Evolutionary conservation across 2,329 filamentous ascomycete genomes (phyloP).

Genomic region (Trematosphaeria pertusa): DNA sequence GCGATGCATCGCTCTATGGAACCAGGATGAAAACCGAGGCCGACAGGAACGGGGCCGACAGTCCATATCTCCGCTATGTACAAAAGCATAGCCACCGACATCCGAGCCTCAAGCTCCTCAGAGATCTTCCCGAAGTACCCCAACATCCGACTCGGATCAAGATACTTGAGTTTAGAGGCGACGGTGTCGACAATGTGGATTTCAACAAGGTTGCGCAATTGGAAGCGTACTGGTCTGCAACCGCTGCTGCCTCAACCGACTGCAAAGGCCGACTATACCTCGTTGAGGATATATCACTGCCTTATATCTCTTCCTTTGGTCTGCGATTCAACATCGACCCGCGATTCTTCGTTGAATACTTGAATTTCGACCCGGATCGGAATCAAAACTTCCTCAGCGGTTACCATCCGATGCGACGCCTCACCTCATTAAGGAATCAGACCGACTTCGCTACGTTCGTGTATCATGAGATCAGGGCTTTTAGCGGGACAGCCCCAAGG

Average conservation of each 20-base stretch:
- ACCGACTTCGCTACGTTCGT: conserved; percentile 7
- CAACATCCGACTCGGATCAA: conserved; percentile 5
- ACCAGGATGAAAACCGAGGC: conserved; percentile 5
- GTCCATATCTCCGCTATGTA: conserved; percentile 6
- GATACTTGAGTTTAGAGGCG: conserved; percentile 4
- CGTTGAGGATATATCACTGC: conserved; percentile 14
- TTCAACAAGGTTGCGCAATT: conserved; percentile 2
- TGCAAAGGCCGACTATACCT: conserved; percentile 12
- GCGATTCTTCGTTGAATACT: conserved; percentile 14
- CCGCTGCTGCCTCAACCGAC: background rate
- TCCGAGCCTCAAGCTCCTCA: conserved; percentile 10
- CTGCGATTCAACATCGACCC: conserved; percentile 17
- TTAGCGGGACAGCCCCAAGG: conserved; percentile 3
- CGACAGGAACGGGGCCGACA: conserved; percentile 8
- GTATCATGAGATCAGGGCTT: conserved; percentile 14
- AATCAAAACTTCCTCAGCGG: conserved; percentile 10
- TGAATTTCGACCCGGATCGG: conserved; percentile 11
- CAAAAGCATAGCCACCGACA: conserved; percentile 1
- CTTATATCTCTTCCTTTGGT: conserved; percentile 11
- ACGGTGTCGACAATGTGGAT: conserved; percentile 1
- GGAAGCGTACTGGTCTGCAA: conserved; percentile 2
- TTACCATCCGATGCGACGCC: conserved; percentile 10
- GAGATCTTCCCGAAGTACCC: background rate
- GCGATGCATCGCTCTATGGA: too few relatives aligned
- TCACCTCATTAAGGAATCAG: background rate